Conservation (phyloP, 257 asterid species). For the Mentha longifolia region DNA sequence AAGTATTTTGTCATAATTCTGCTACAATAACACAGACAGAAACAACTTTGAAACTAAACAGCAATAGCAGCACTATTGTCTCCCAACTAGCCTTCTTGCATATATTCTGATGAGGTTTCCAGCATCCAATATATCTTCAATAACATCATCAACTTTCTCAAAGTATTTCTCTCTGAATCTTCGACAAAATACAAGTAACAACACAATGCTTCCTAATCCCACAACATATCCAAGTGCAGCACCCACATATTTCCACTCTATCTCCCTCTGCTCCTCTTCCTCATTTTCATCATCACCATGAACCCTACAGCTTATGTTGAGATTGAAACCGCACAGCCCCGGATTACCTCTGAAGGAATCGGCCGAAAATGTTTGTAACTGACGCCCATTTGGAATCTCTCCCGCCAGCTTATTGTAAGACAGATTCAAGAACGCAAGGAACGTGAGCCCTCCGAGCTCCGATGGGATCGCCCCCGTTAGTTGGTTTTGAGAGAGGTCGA, state of each 20-base stretch:
- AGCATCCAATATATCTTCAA: background rate
- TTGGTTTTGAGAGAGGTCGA: background rate
- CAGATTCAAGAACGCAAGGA: no score
- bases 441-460: background rate
- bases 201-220: conserved; percentile 6
- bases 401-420: no score
- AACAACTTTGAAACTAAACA: no score
- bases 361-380: no score
- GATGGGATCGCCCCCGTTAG: background rate
- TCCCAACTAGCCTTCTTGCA: background rate
- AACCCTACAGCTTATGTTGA: background rate
- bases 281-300: background rate
- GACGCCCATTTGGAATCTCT: no score
- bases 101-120: background rate
- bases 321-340: no score
- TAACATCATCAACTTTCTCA: background rate
- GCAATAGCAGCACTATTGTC: background rate
- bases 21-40: background rate
- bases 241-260: background rate
- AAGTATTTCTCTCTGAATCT: background rate
- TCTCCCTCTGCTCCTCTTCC: background rate
- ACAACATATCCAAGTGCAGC: conserved; percentile 26
- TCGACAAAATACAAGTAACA: background rate
- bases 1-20: no score
- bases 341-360: no score